A percentile compares a stretch with the other conserved stretches of the same genome.
Conservation (phyloP, 2,329 filamentous ascomycete genomes). For the Calonectria henricotiae region DNA sequence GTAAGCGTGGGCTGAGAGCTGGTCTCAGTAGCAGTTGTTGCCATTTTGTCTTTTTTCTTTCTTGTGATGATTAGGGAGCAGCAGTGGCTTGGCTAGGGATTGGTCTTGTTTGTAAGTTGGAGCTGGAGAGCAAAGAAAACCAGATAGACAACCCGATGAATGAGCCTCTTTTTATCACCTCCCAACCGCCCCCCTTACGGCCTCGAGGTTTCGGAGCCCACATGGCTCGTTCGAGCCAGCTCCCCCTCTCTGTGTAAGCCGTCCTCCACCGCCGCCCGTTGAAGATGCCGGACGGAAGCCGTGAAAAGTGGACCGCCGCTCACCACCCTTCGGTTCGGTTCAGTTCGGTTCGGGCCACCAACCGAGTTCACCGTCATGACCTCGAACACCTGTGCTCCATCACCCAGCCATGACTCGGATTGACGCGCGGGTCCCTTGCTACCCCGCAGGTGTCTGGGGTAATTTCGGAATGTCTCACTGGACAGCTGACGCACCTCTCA, state of each 20-base stretch:
- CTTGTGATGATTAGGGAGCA: too few relatives aligned
- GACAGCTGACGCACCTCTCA: slow-evolving; percentile 1
- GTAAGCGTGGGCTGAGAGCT: slow-evolving; percentile 39
- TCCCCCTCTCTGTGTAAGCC: neutral
- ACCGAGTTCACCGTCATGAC: slow-evolving; percentile 22
- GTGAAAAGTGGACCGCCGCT: neutral
- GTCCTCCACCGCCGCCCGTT: slow-evolving; percentile 22
- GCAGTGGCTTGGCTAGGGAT: neutral
- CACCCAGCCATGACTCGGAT: slow-evolving; percentile 22
- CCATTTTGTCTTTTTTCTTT: slow-evolving; percentile 12
- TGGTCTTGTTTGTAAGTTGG: neutral
- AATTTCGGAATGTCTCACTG: slow-evolving; percentile 18
- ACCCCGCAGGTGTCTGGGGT: slow-evolving; percentile 29
- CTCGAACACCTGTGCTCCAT: slow-evolving; percentile 8
- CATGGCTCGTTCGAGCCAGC: slow-evolving; percentile 16
- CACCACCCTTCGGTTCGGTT: slow-evolving; percentile 28
- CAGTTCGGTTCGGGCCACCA: slow-evolving; percentile 30
- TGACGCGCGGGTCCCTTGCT: neutral
- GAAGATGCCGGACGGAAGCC: slow-evolving; percentile 3
- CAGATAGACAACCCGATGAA: neutral
- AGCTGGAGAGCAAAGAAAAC: neutral
- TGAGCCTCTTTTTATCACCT: slow-evolving; percentile 28
- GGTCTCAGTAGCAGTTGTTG: slow-evolving; percentile 9
- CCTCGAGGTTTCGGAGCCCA: slow-evolving; percentile 2
- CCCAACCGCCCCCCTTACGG: neutral